phyloP scores from a whole-genome alignment of 192 early-diverging fungal genomes.

The Coemansia sp. region DNA sequence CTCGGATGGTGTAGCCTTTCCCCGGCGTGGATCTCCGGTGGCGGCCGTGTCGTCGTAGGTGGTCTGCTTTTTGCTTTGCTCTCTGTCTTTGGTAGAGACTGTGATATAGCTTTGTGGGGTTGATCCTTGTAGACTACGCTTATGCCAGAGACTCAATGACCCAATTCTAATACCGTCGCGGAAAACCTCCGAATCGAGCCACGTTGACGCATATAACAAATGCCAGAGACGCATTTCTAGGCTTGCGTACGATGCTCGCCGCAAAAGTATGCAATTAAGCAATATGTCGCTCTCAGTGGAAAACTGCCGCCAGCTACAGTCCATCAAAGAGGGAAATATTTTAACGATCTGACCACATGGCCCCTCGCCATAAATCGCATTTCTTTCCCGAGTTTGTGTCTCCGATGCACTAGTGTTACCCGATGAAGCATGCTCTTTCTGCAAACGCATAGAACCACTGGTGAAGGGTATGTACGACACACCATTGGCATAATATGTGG shows the following conservation, averaged over 20 bases:
- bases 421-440: neutral
- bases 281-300: conserved; percentile 26
- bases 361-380: neutral
- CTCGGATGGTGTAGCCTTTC: neutral
- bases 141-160: conserved; percentile 23
- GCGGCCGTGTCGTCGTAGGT: neutral
- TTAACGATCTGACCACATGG: neutral
- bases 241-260: conserved; percentile 43
- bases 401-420: neutral
- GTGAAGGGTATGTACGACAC: neutral
- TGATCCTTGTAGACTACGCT: neutral
- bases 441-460: neutral
- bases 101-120: conserved; percentile 10
- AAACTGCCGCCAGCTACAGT: conserved; percentile 32
- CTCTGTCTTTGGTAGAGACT: neutral
- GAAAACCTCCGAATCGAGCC: conserved; percentile 32
- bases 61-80: neutral
- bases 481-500: neutral
- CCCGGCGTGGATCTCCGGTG: neutral
- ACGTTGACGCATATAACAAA: conserved; percentile 34
- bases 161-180: conserved; percentile 35
- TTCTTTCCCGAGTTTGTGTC: neutral
- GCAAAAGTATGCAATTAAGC: conserved; percentile 42
- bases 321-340: conserved; percentile 6
- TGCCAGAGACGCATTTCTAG: conserved; percentile 50